Base-by-base conservation (phyloP, 371 early-diverging fungal species). In the Capillidium rhysosporum region DNA sequence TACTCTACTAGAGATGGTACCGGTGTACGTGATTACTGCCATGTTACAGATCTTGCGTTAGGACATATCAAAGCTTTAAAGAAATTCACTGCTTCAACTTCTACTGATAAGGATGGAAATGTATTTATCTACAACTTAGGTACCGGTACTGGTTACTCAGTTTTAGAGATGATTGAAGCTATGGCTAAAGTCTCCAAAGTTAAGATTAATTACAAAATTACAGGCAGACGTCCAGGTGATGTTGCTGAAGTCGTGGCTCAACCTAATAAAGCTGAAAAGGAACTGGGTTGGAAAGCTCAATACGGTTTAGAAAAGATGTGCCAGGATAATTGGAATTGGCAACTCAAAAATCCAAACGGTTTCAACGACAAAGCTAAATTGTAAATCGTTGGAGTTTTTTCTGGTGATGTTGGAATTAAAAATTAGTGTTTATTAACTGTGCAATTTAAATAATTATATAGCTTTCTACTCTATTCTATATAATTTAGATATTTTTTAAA, bases 1-100 rank as follows among this genome's bases (percentile, higher is more conserved):
- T 93, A 85, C 59, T 69, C 73, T 43, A 92, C 94, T 0, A 67
- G 68, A 31, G 94, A 93, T 62, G 93, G 93, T 9, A 86, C 89
- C 3, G 68, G 59, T n/a, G 78, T 91, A 0, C 78, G 94, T 30
- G 94, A 93, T 61, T 93, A 84, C 55, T 80, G 92, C 58, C 89
- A 93, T 61, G 86, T 93, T 7, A 75, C 79, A 56, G 94, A 93
- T 60, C 68, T 92, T 49, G 86, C 91, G 7, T 61, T 65, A 46
- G 92, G 89, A 18, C 94, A 94, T 60, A 70, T 92, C 16, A 74
- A 73, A 10, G 92, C 93, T 0, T 63, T 92, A 23, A 65, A 78
- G 49, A 76, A 81, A 47, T 72, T 86, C 56, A 43, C 62, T 26
- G 43, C 46, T 29, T 40, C 49, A 14, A 23, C 1, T 38, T 43